Percentiles rank a stretch among this genome's conserved stretches.
Conservation (phyloP, 2,329 filamentous ascomycete genomes). For the Trichoderma koningiopsis region DNA sequence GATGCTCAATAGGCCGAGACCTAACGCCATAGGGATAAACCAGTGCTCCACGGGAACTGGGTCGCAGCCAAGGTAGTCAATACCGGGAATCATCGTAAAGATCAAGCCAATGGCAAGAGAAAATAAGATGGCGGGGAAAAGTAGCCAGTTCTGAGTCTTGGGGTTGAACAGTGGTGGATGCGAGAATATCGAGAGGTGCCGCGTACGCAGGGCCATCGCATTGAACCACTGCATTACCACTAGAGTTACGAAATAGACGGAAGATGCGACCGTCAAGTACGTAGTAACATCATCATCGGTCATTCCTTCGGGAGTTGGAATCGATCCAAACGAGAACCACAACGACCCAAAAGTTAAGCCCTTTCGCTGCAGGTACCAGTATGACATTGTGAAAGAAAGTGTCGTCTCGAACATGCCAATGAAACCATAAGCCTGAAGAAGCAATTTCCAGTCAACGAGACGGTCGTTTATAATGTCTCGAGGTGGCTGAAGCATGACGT, state of each 20-base stretch:
- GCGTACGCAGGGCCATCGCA: constrained; percentile 68
- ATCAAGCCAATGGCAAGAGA: neutral
- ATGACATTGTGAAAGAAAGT: constrained; percentile 65
- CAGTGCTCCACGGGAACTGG: constrained; percentile 73
- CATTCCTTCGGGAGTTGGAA: constrained; percentile 58
- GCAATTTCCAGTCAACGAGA: constrained; percentile 72
- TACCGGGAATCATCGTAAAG: constrained; percentile 58
- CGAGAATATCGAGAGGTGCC: constrained; percentile 68
- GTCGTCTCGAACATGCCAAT: constrained; percentile 66
- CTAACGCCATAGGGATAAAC: constrained; percentile 76
- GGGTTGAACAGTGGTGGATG: constrained; percentile 69
- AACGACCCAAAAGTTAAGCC: constrained; percentile 66
- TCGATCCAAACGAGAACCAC: constrained; percentile 68
- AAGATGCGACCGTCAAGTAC: constrained; percentile 52
- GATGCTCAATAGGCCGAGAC: constrained; percentile 57
- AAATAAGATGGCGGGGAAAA: neutral
- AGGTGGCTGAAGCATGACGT: constrained; percentile 69
- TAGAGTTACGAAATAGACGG: constrained; percentile 78
- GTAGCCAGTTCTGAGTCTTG: constrained; percentile 41
- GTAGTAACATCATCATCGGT: neutral
- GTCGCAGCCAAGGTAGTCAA: constrained; percentile 70
- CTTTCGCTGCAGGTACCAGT: constrained; percentile 63
- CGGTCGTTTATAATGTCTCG: constrained; percentile 69
- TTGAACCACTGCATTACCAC: constrained; percentile 85
- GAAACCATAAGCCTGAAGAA: constrained; percentile 72